Percentiles rank a stretch among this genome's conserved stretches.
phyloP scores from a whole-genome alignment of 768 basidiomycete species.

The Pleurotus sapidus region DNA sequence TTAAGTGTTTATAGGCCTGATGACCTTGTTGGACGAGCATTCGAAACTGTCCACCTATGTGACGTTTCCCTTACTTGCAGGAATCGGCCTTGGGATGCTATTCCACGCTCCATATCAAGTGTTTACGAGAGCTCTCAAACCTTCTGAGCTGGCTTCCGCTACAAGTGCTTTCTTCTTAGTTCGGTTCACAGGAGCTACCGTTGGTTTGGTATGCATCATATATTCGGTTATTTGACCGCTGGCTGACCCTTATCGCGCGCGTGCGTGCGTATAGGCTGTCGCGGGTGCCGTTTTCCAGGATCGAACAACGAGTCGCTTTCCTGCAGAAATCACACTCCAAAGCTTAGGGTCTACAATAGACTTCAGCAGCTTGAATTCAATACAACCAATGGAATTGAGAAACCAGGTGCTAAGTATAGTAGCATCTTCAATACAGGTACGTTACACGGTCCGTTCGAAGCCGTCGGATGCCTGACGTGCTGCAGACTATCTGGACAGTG shows the following conservation, averaged over 20 bases:
- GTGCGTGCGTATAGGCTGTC: constrained; percentile 48
- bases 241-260: constrained; percentile 12
- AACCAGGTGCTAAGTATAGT: constrained; percentile 47
- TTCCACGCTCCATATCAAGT: constrained; percentile 87
- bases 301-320: constrained; percentile 45
- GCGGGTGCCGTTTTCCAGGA: constrained; percentile 74
- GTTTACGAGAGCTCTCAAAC: constrained; percentile 63
- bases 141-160: constrained; percentile 68
- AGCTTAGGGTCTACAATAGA: constrained; percentile 47
- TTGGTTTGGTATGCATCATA: constrained; percentile 60
- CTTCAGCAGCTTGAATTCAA: constrained; percentile 45
- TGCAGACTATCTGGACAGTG: constrained; percentile 69
- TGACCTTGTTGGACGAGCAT: constrained; percentile 58
- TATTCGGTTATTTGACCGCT: constrained; percentile 7
- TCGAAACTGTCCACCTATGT: constrained; percentile 43
- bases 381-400: constrained; percentile 45
- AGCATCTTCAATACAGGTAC: constrained; percentile 63
- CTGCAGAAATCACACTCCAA: constrained; percentile 39
- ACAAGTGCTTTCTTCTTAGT: constrained; percentile 89
- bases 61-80: constrained; percentile 67
- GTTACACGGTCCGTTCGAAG: constrained; percentile 11
- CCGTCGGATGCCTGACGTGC: constrained; percentile 9
- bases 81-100: constrained; percentile 77
- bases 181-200: constrained; percentile 82
- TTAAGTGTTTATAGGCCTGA: constrained; percentile 49